These are phyloP conservation scores for Fragaria nilgerrensis DNA, from an alignment of 306 rosid species.

Conservation along the genomic window DNA sequence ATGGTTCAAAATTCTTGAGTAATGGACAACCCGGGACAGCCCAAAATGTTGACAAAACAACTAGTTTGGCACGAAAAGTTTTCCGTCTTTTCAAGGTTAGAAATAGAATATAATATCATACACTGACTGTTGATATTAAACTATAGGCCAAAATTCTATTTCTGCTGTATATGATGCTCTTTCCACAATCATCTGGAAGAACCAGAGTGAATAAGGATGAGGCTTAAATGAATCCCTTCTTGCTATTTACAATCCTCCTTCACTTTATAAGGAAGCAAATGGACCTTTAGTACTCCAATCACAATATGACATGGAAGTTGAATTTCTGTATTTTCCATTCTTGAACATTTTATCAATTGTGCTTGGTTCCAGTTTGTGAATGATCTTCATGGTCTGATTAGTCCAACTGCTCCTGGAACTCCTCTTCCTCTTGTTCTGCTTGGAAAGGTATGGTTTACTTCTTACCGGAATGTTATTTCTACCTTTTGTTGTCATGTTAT, in stretches of 20 bases:
- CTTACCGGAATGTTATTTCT: background rate
- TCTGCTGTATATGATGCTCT: background rate
- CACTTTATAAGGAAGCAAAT: slow-evolving; percentile 3
- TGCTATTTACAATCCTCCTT: background rate
- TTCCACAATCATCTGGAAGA: background rate
- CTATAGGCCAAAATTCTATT: background rate
- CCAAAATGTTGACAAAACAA: slow-evolving; percentile 85
- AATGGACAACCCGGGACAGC: slow-evolving; percentile 91
- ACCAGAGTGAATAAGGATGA: background rate
- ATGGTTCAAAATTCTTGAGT: slow-evolving; percentile 95
- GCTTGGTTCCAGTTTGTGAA: slow-evolving; percentile 70
- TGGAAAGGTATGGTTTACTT: slow-evolving; percentile 65
- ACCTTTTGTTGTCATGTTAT: background rate
- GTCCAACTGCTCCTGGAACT: slow-evolving; percentile 77
- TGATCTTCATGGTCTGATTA: slow-evolving; percentile 78
- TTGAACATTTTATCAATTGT: slow-evolving; percentile 13
- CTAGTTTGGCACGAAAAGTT: slow-evolving; percentile 96
- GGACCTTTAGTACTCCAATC: background rate
- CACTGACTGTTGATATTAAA: background rate
- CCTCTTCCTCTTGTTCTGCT: slow-evolving; percentile 75
- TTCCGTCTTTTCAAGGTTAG: slow-evolving; percentile 95
- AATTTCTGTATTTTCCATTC: background rate
- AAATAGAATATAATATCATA: background rate
- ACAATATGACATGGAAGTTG: slow-evolving; percentile 8
- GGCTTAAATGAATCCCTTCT: background rate